Percentiles rank a stretch among this genome's conserved stretches.
Evolutionary conservation across 1,284 basidiomycete species (phyloP).

Genomic region (Cutaneotrichosporon sp.): DNA sequence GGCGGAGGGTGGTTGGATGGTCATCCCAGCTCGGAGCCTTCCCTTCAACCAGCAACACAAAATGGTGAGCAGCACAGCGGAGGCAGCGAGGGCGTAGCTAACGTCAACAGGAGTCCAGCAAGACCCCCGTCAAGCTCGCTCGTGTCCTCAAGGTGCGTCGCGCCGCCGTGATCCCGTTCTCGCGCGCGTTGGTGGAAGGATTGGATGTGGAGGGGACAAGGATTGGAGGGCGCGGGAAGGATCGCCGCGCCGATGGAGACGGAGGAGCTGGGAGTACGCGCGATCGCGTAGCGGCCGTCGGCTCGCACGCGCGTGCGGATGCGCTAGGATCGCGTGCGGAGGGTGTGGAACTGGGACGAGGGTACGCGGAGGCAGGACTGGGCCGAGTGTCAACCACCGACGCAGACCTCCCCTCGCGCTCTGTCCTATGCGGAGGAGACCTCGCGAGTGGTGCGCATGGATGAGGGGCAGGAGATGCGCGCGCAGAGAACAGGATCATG

Average conservation of each 20-base stretch:
- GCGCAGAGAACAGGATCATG: not conserved
- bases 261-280: not conserved
- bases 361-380: not conserved
- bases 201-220: not conserved
- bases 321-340: not conserved
- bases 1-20: constrained; percentile 2
- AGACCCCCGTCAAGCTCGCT: constrained; percentile 90
- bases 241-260: not conserved
- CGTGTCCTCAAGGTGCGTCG: constrained; percentile 70
- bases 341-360: not conserved
- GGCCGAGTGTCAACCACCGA: not conserved
- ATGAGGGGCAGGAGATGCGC: not conserved
- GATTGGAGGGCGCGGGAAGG: not conserved
- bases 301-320: not conserved
- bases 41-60: constrained; percentile 35
- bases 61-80: constrained; percentile 33
- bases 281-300: not conserved
- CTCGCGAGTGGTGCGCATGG: not conserved
- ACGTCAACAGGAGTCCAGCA: constrained; percentile 59
- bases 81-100: constrained; percentile 3
- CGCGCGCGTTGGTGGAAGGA: constrained; percentile 4
- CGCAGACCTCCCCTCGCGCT: not conserved
- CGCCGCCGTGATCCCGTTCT: not conserved
- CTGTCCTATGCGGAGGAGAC: not conserved
- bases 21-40: constrained; percentile 4